Conservation (phyloP, 176 grass and related monocot genomes). For the Miscanthus lutarioriparius region DNA sequence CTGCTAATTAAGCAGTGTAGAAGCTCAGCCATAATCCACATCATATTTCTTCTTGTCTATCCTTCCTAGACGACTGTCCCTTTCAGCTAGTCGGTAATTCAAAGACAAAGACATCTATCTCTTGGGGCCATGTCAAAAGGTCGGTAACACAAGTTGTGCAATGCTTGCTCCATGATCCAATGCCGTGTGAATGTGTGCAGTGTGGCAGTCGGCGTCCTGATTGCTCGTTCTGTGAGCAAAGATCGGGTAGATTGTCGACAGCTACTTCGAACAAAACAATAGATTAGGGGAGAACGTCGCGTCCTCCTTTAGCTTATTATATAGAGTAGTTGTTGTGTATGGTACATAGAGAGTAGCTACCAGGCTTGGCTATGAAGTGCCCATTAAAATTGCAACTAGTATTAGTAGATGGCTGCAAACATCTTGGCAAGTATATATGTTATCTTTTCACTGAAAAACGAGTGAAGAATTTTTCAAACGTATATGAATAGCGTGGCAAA, state of each 20-base stretch:
- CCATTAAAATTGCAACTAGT: conserved; percentile 6
- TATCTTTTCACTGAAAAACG: neutral
- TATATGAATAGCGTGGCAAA: neutral
- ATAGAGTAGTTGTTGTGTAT: no score
- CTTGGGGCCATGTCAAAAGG: conserved; percentile 29
- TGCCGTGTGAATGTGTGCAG: no score
- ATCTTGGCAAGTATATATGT: neutral
- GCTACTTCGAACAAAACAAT: neutral
- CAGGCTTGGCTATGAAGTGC: neutral
- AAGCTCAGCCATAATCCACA: conserved; percentile 24
- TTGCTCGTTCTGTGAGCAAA: neutral
- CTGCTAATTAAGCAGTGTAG: neutral
- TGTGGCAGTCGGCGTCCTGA: neutral
- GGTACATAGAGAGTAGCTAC: no score
- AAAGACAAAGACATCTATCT: conserved; percentile 43
- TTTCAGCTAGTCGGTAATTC: conserved; percentile 47
- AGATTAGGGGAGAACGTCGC: neutral
- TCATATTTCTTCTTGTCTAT: neutral
- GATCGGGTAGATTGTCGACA: neutral
- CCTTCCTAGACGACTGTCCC: neutral
- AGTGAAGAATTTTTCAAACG: neutral
- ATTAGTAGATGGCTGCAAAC: conserved; percentile 26
- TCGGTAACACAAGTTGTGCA: conserved; percentile 22
- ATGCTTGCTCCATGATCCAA: neutral
- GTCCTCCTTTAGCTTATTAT: no score